phyloP scores from a whole-genome alignment of 768 basidiomycete genomes.

The Hericium coralloides region DNA sequence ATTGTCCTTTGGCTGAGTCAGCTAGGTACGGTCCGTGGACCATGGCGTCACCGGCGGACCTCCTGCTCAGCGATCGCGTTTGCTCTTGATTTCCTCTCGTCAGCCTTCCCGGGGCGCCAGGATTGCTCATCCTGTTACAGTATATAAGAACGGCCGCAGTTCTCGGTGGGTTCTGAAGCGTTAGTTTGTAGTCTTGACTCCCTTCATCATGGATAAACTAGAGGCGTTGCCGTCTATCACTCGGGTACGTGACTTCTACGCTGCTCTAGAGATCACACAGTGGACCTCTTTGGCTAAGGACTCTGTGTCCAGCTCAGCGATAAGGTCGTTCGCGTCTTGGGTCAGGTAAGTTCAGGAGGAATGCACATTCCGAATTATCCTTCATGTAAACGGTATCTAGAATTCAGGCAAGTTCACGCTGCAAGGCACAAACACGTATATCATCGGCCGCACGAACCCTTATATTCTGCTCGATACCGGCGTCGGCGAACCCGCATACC shows the following conservation, averaged over 20 bases:
- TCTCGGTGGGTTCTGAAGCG: background rate
- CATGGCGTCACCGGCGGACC: background rate
- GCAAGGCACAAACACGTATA: conserved; percentile 89
- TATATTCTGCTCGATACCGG: conserved; percentile 81
- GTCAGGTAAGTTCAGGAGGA: conserved; percentile 45
- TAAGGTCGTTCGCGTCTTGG: conserved; percentile 59
- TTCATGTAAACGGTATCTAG: conserved; percentile 25
- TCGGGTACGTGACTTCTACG: conserved; percentile 30
- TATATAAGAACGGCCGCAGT: background rate
- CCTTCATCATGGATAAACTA: conserved; percentile 38
- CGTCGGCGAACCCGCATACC: conserved; percentile 63
- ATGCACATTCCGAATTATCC: no score
- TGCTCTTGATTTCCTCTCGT: no score
- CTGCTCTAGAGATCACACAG: background rate
- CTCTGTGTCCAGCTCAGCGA: conserved; percentile 49
- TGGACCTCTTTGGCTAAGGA: background rate
- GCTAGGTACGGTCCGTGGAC: background rate
- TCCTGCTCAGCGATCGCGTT: background rate
- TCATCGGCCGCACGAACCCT: conserved; percentile 61
- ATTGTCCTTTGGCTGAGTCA: background rate
- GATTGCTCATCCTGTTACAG: background rate
- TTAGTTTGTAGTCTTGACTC: no score
- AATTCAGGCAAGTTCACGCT: conserved; percentile 87
- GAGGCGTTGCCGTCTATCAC: conserved; percentile 44
- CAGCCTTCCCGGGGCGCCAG: background rate